Conservation (phyloP, 2,329 filamentous ascomycete species). For the Claviceps digitariae region DNA sequence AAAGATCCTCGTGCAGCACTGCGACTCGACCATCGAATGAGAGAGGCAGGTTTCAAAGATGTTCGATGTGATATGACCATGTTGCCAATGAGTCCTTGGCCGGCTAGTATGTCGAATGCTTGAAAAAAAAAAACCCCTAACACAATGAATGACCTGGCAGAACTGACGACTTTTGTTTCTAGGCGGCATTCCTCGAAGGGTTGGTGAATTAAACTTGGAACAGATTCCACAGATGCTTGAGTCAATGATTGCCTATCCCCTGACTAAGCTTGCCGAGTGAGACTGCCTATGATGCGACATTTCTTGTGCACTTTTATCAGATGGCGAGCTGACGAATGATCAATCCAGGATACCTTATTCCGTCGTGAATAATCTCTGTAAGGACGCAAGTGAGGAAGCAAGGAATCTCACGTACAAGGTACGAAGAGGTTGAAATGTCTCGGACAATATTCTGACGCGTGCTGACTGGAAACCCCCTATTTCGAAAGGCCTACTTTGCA, state of each 20-base stretch:
- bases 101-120: slow-evolving; percentile 34
- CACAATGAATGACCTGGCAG: not conserved
- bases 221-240: slow-evolving; percentile 41
- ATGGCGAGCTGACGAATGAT: not conserved
- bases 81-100: slow-evolving; percentile 58
- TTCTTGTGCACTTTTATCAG: not conserved
- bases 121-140: too few species aligned
- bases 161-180: slow-evolving; percentile 1
- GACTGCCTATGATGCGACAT: slow-evolving; percentile 8
- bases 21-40: slow-evolving; percentile 44
- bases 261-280: slow-evolving; percentile 36
- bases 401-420: slow-evolving; percentile 43
- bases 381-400: slow-evolving; percentile 40
- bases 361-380: slow-evolving; percentile 39
- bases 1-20: slow-evolving; percentile 56
- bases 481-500: slow-evolving; percentile 44
- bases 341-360: slow-evolving; percentile 32
- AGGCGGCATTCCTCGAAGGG: slow-evolving; percentile 39
- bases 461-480: not conserved
- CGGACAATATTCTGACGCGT: not conserved
- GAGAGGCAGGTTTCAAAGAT: slow-evolving; percentile 51
- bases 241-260: slow-evolving; percentile 42
- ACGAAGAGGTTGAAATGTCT: not conserved
- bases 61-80: slow-evolving; percentile 52
- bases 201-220: slow-evolving; percentile 38